A percentile compares a stretch with the other conserved stretches of the same genome.
Conservation (phyloP, 805 yeast species). For the Saccharomycopsis schoenii region DNA sequence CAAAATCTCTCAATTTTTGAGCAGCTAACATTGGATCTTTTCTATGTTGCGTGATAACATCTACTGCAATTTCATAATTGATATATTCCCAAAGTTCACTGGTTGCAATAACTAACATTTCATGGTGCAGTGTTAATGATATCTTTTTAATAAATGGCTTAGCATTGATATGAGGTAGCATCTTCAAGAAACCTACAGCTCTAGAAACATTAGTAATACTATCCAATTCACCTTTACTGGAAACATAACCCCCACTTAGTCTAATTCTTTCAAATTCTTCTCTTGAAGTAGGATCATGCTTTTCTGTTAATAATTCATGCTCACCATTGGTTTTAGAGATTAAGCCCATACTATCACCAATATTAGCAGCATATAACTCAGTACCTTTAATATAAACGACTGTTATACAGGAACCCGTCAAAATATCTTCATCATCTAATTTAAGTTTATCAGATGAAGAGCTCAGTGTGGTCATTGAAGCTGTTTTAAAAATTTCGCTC, state of each 20-base stretch:
- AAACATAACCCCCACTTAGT: slow-evolving; percentile 84
- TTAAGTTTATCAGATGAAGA: slow-evolving; percentile 18
- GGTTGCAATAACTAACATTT: slow-evolving; percentile 76
- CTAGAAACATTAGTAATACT: slow-evolving; percentile 77
- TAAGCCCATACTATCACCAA: slow-evolving; percentile 84
- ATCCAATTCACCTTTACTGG: slow-evolving; percentile 75
- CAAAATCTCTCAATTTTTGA: slow-evolving; percentile 85
- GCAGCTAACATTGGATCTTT: slow-evolving; percentile 88
- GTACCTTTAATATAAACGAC: slow-evolving; percentile 68
- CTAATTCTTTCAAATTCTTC: slow-evolving; percentile 79
- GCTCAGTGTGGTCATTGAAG: slow-evolving; percentile 9
- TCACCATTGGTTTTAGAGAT: slow-evolving; percentile 77
- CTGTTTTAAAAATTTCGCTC: slow-evolving; percentile 1
- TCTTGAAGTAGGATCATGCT: slow-evolving; percentile 76
- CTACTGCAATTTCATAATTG: slow-evolving; percentile 79
- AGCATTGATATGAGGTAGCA: slow-evolving; percentile 80
- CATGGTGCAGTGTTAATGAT: slow-evolving; percentile 60
- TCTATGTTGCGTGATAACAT: slow-evolving; percentile 72
- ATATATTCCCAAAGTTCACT: slow-evolving; percentile 78
- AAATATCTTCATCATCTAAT: slow-evolving; percentile 48
- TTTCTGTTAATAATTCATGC: slow-evolving; percentile 55
- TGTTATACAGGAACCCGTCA: slow-evolving; percentile 79
- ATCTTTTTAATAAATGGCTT: slow-evolving; percentile 70
- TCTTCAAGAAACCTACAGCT: slow-evolving; percentile 83
- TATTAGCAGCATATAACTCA: slow-evolving; percentile 68